Evolutionary conservation across 2,329 filamentous ascomycete species (phyloP), one percentile per base, ranked within the genome.

Genomic region (Hyphodiscus sp.): DNA sequence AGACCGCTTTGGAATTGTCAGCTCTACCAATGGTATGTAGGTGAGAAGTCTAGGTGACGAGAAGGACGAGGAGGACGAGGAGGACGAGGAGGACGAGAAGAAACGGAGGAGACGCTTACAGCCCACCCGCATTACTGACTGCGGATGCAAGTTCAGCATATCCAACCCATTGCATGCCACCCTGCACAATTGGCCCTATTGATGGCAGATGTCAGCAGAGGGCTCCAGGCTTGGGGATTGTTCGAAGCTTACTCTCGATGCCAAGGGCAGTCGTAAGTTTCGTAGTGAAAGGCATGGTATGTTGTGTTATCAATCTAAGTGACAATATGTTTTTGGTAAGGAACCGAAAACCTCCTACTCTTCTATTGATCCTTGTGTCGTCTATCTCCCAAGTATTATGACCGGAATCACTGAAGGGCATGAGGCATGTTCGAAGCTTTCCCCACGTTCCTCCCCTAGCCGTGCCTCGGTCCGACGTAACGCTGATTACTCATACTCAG

Each of bases 81-180:
- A 26, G 23, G 23, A 26, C n/a, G n/a, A 26, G 23, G 23, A 26
- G 23, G 23, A 26, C n/a, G n/a, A 26, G 23, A 8, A 26, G 23
- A 8, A 26, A n/a, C n/a, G n/a, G 23, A 26, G 8, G 23, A 26
- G 23, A 26, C 23, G 23, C 23, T 26, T 8, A 26, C 23, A 94
- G 77, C 47, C 87, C 89, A 61, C 89, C 89, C n/a, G 88, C 86
- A 71, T 90, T 89, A 67, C 82, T 86, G 58, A 91, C 87, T 60
- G 87, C 86, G 47, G 83, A 79, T 58, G 87, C 87, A 62, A 91
- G 76, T 70, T 89, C 86, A 49, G 89, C 89, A 65, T 89, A 90
- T 54, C 89, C 89, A 59, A 91, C 82, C 79, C 88, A 86, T 81
- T 89, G 85, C 88, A 94, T 92, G 66, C 89, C 89, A 68, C 89